phyloP scores from a whole-genome alignment of 495 filamentous ascomycete species.

The Amphirosellinia nigrospora region DNA sequence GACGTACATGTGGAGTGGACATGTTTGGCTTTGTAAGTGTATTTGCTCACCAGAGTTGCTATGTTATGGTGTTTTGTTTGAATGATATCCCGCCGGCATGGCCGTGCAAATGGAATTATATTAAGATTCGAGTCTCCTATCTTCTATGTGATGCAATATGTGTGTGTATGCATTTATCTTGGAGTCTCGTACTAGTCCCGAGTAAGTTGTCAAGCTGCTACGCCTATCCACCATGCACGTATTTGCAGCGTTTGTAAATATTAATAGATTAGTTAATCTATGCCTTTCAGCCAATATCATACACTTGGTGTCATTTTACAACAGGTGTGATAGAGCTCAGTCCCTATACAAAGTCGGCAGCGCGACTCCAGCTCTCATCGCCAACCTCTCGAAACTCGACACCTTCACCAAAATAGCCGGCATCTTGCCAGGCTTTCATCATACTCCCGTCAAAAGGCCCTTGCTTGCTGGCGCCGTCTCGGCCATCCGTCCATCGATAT shows the following conservation, averaged over 20 bases:
- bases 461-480: conserved; percentile 79
- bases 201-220: background rate
- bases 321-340: background rate
- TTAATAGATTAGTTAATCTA: background rate
- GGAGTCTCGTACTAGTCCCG: background rate
- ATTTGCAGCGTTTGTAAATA: background rate
- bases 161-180: background rate
- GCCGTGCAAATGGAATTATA: conserved; percentile 36
- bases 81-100: conserved; percentile 45
- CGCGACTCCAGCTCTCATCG: conserved; percentile 66
- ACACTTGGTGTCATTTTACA: background rate
- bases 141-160: background rate
- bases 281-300: background rate
- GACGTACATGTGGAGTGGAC: background rate
- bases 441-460: conserved; percentile 83
- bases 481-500: conserved; percentile 86
- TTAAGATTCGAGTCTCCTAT: conserved; percentile 9
- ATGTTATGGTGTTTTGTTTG: conserved; percentile 30
- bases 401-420: conserved; percentile 93
- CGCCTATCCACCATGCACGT: background rate
- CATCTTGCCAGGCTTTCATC: conserved; percentile 87
- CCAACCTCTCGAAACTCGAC: conserved; percentile 81
- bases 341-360: conserved; percentile 61
- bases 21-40: conserved; percentile 22
- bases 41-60: conserved; percentile 29